phyloP scores from a whole-genome alignment of 805 yeast genomes.

The Metschnikowia colocasiae region DNA sequence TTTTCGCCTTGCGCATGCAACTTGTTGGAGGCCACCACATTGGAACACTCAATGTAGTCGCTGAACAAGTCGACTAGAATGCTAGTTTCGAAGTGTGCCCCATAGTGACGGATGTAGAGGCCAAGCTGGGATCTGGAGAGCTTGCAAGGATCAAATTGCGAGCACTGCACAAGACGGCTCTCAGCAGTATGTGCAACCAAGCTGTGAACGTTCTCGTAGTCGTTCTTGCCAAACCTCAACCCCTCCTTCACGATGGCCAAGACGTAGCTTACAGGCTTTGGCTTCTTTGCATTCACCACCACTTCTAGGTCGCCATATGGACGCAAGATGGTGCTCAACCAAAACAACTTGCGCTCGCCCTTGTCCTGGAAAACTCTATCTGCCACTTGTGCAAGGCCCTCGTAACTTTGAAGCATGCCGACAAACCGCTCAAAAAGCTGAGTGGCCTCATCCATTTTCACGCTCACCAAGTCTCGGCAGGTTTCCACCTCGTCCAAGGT shows the following conservation, averaged over 20 bases:
- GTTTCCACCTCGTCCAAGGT: conserved; percentile 17
- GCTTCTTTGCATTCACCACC: conserved; percentile 37
- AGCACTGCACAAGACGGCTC: conserved; percentile 18
- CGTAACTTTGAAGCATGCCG: background rate
- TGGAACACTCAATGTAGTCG: conserved; percentile 18
- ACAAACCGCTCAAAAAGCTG: conserved; percentile 21
- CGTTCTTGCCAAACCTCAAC: conserved; percentile 57
- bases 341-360: conserved; percentile 29
- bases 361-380: conserved; percentile 8
- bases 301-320: conserved; percentile 45
- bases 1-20: background rate
- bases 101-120: conserved; percentile 49
- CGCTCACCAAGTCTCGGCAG: conserved; percentile 12
- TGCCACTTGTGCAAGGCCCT: conserved; percentile 1
- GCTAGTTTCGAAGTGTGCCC: conserved; percentile 47
- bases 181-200: conserved; percentile 29
- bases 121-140: conserved; percentile 59
- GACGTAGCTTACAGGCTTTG: conserved; percentile 35
- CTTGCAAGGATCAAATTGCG: conserved; percentile 12
- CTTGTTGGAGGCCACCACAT: background rate
- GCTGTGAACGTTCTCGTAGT: conserved; percentile 48
- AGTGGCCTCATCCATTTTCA: conserved; percentile 23
- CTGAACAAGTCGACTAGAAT: conserved; percentile 35
- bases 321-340: conserved; percentile 48
- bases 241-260: conserved; percentile 63